A percentile compares a stretch with the other conserved stretches of the same genome.
These are phyloP conservation scores for Pseudogymnoascus sp. DNA, from an alignment of 2,329 filamentous ascomycete genomes.

Conservation along the genomic window DNA sequence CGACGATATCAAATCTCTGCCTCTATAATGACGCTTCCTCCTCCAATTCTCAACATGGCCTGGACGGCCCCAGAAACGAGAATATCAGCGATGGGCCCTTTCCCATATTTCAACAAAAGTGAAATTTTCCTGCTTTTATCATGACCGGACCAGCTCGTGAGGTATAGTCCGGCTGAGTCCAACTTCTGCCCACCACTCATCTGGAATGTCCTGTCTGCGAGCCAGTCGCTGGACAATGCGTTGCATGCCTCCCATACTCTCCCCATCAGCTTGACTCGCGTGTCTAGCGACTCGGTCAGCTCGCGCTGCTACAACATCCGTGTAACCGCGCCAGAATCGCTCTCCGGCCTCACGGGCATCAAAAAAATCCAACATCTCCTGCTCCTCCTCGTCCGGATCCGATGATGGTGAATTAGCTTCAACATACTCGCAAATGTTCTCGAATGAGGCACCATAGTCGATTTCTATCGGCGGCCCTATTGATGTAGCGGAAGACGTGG, in stretches of 20 bases:
- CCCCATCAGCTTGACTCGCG: conserved; percentile 23
- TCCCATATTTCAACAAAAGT: neutral
- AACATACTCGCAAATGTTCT: conserved; percentile 10
- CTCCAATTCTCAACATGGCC: too few relatives aligned
- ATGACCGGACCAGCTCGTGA: conserved; percentile 25
- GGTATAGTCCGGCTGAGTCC: conserved; percentile 54
- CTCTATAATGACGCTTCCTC: neutral
- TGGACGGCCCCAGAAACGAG: neutral
- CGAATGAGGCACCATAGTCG: neutral
- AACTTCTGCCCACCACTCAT: conserved; percentile 71
- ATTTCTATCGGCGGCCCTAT: neutral
- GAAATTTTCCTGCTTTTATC: neutral
- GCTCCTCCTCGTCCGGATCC: conserved; percentile 30
- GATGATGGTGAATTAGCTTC: conserved; percentile 22
- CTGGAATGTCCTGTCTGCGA: conserved; percentile 64
- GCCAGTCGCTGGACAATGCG: conserved; percentile 62
- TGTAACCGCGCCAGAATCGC: conserved; percentile 21
- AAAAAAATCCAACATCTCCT: conserved; percentile 19
- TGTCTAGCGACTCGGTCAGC: conserved; percentile 27
- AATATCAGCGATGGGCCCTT: neutral
- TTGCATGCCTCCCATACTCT: conserved; percentile 55
- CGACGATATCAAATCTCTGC: neutral
- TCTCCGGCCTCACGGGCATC: conserved; percentile 13
- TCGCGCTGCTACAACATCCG: conserved; percentile 22
- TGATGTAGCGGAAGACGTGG: neutral